phyloP scores from a whole-genome alignment of 208 protist species.

The Phytomonas francai region DNA sequence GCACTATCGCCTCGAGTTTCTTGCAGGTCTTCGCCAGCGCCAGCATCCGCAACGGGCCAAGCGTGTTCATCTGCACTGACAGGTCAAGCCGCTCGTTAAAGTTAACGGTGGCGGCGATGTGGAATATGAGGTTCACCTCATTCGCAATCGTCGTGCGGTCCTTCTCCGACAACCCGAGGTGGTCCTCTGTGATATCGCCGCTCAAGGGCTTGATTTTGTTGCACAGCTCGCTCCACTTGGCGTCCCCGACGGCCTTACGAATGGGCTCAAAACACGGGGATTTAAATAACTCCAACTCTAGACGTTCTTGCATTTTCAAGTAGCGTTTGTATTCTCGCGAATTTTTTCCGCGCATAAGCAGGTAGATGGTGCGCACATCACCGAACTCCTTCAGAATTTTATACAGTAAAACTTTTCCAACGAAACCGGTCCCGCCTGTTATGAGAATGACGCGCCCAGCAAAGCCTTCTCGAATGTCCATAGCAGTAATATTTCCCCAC shows the following conservation, averaged over 20 bases:
- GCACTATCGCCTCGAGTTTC: conserved; percentile 67
- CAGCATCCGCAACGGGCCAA: conserved; percentile 71
- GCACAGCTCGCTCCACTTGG: conserved; percentile 34
- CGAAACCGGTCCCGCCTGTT: conserved; percentile 80
- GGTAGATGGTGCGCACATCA: conserved; percentile 59
- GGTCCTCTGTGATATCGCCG: conserved; percentile 65
- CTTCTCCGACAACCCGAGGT: conserved; percentile 51
- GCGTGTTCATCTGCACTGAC: conserved; percentile 78
- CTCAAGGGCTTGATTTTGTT: conserved; percentile 48
- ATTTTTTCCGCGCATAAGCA: conserved; percentile 75
- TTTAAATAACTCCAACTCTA: conserved; percentile 66
- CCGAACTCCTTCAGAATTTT: conserved; percentile 77
- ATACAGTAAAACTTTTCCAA: conserved; percentile 81
- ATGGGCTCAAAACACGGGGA: conserved; percentile 74
- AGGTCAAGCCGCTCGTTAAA: conserved; percentile 74
- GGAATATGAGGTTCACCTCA: conserved; percentile 64
- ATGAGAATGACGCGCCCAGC: conserved; percentile 59
- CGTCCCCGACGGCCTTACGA: conserved; percentile 42
- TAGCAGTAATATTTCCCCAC: conserved; percentile 48
- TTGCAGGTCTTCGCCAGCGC: conserved; percentile 60
- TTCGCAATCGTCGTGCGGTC: conserved; percentile 33
- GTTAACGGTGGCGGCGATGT: conserved; percentile 85
- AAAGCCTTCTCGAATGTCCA: conserved; percentile 57
- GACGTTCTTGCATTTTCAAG: conserved; percentile 55
- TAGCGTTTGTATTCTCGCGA: conserved; percentile 53